Base-by-base conservation (phyloP, 2,329 filamentous ascomycete species). In the Nannizzia gypsea region DNA sequence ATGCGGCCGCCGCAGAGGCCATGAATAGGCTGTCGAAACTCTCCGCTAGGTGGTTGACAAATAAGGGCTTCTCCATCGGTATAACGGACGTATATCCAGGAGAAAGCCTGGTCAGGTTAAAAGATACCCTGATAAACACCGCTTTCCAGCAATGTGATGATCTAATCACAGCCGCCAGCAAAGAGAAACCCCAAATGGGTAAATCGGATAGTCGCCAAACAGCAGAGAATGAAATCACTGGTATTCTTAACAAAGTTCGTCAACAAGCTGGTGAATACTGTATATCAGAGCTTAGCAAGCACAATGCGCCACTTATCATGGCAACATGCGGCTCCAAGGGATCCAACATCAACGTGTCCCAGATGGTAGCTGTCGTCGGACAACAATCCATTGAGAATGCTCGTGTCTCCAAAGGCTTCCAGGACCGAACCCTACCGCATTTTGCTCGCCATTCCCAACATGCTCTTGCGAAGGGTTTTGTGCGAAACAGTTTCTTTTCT, bases 281-380 rank as follows among this genome's bases (percentile, higher is more conserved):
- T 81, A 90, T 96, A 68, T 83, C 85, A 31, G 90, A 92, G 57
- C 79, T 99, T 38, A 96, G 90, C 76, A 87, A 84, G 64, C 90
- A 90, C 76, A 99, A 99, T 67, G 86, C 93, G 0, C 91, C 93
- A 4, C 80, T 97, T 64, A 87, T 96, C 76, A 99, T 99, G 93
- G 93, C 93, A 63, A 93, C 89, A 63, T 97, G 90, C 11, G 93
- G 93, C 56, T 97, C 92, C 59, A 99, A 99, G 74, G 93, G 93
- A 71, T 96, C 90, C 3, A 88, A 89, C 67, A 95, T 99, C 78
- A 99, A 99, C 79, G 93, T 99, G 36, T 93, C 93, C 6, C 93
- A 99, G 77, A 99, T 99, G 93, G 88, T 97, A 71, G 92, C 93
- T 60, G 85, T 91, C 61, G 93, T 99, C 70, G 93, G 93, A 57